phyloP scores from a whole-genome alignment of 1,139 yeast genomes.

The Pichia sp. region DNA sequence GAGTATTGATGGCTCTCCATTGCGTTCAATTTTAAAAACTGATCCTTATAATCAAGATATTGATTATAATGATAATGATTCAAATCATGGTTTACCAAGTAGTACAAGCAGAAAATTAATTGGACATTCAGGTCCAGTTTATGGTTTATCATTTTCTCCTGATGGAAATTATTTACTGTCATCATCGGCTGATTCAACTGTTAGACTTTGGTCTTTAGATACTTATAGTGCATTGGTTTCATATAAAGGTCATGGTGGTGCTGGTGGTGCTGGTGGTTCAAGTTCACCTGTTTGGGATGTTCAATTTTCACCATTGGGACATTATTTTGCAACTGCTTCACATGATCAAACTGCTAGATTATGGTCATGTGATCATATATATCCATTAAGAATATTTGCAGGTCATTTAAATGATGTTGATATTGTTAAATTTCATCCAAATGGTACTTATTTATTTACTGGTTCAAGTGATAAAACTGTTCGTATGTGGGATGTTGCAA shows the following conservation, averaged over 20 bases:
- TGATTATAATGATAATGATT: conserved; percentile 1
- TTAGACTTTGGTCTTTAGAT: conserved; percentile 89
- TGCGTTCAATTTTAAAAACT: conserved; percentile 57
- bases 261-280: conserved; percentile 14
- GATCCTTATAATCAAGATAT: conserved; percentile 43
- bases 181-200: conserved; percentile 88
- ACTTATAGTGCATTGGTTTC: conserved; percentile 84
- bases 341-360: conserved; percentile 96
- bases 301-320: conserved; percentile 89
- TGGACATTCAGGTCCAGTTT: conserved; percentile 94
- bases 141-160: conserved; percentile 85
- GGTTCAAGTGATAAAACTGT: conserved; percentile 95
- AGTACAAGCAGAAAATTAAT: conserved; percentile 53
- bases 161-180: conserved; percentile 79
- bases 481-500: conserved; percentile 95
- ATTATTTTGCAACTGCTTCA: conserved; percentile 94
- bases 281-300: conserved; percentile 98
- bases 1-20: conserved; percentile 87
- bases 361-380: conserved; percentile 98
- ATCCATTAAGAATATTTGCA: conserved; percentile 91
- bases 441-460: conserved; percentile 87
- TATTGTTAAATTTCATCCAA: conserved; percentile 92
- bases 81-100: conserved; percentile 22
- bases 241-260: conserved; percentile 72
- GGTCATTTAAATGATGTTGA: conserved; percentile 98